Base-by-base conservation (phyloP, 2,329 filamentous ascomycete genomes). In the Hypoxylon sp. region DNA sequence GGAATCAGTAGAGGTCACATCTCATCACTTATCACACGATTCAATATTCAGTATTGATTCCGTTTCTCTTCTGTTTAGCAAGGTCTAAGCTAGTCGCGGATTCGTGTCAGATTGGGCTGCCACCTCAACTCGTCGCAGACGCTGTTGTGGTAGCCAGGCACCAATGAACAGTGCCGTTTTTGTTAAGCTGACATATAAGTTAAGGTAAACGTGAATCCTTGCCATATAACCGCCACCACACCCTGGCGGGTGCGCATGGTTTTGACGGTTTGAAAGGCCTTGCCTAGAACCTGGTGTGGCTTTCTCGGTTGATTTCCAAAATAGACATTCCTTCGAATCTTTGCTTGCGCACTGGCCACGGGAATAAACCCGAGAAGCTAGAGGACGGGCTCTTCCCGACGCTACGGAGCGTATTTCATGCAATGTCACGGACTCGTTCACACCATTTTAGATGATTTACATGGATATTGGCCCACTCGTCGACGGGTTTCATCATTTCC, bases 1-100 rank as follows among this genome's bases (percentile, higher is more conserved):
- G 85, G 85, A 86, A 87, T 87, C 84, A 86, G 84, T 84, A 86
- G 85, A 86, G 86, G 85, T 83, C 81, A 87, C 84, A 87, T 84
- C 50, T 66, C 50, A 59, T 46, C 44, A 50, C n/a, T 5, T 17
- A 9, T 52, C 24, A 17, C 26, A 14, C 14, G 14, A 31, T 42
- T 44, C 10, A 24, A 9, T 47, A 51, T 56, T 37, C 67, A 51
- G 59, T 68, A 62, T 70, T 55, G 46, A 26, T 65, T 63, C 59
- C 70, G 67, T 68, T 72, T 68, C 17, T 42, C 42, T 56, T 62
- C 48, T 55, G 54, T 64, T 65, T 63, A 44, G 42, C 35, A 46
- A 57, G 39, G 51, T 57, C n/a, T 31, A 44, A 42, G 8, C 51
- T 50, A 26, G 44, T 24, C 53, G 48, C 46, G 52, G 39, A 55